phyloP scores from a whole-genome alignment of 1,139 yeast genomes.

The Blastobotrys apis region DNA sequence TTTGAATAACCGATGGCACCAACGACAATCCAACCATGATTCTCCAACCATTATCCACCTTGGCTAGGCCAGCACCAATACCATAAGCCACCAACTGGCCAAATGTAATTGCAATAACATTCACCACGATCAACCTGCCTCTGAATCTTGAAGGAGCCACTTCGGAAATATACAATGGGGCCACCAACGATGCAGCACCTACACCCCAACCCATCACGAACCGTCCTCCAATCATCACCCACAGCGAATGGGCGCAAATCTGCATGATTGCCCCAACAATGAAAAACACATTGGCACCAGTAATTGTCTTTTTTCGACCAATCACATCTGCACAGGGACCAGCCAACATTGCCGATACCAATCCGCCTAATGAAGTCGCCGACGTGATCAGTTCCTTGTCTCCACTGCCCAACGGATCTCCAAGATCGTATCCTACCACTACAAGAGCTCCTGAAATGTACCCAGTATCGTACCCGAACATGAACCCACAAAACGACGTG shows the following conservation, averaged over 20 bases:
- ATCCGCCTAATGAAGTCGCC: constrained; percentile 93
- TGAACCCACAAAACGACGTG: constrained; percentile 87
- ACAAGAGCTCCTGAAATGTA: constrained; percentile 91
- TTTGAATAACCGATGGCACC: constrained; percentile 80
- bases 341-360: constrained; percentile 70
- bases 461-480: constrained; percentile 97
- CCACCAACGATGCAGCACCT: constrained; percentile 84
- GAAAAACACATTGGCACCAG: constrained; percentile 75
- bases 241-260: constrained; percentile 68
- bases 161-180: constrained; percentile 87
- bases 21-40: constrained; percentile 83
- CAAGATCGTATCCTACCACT: constrained; percentile 70
- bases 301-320: constrained; percentile 78
- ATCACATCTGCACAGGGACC: constrained; percentile 75
- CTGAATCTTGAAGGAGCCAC: constrained; percentile 88
- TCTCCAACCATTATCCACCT: constrained; percentile 85
- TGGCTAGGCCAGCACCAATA: constrained; percentile 81
- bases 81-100: constrained; percentile 92
- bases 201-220: constrained; percentile 93
- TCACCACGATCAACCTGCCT: constrained; percentile 60
- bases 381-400: constrained; percentile 87
- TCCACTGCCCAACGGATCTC: constrained; percentile 53
- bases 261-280: constrained; percentile 81
- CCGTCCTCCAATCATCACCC: constrained; percentile 91
- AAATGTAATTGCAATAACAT: constrained; percentile 74